Base-by-base conservation (phyloP, 2,329 filamentous ascomycete species). In the Aciculosporium take region DNA sequence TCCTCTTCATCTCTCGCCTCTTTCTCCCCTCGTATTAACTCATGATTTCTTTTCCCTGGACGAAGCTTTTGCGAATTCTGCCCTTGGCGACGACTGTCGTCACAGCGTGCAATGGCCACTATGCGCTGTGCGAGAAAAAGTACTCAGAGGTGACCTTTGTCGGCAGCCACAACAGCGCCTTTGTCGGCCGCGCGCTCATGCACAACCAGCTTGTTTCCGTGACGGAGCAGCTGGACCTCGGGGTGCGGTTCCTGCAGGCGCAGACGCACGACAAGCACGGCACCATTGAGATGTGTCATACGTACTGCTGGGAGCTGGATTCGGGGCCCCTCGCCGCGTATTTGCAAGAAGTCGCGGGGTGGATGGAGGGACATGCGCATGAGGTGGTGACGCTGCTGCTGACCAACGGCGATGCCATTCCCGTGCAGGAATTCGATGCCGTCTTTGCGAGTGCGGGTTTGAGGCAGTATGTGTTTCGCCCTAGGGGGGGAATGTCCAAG, bases 101-200 rank as follows among this genome's bases (percentile, higher is more conserved):
- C 23, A 54, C 51, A 17, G 55, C 54, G 48, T 81, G 77, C 61
- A 81, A 81, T 52, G 75, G 75, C 46, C 63, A 68, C 40, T 51
- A 67, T 1, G 65, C 66, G 30, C 70, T 75, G 41, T 81, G 77
- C 58, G 54, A 56, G 37, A 68, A 71, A 30, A 59, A 56, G 32
- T 81, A 80, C 60, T 73, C 74, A 46, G 67, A 77, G 29, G 56
- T 81, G 41, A 71, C 71, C n/a, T 70, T 73, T 44, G 60, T 79
- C 15, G 80, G 77, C 20, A 67, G 79, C 6, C 80, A 84, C 59
- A 71, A 84, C 60, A 72, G 71, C 12, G 69, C 76, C 29, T 83
- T 83, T 51, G 69, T 79, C 31, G 75, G 79, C 31, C 49, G 63
- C 39, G 51, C 67, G 7, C 65, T 66, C 1, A 58, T 66, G 43